A percentile compares a stretch with the other conserved stretches of the same genome.
Conservation (phyloP, 2,329 filamentous ascomycete species). For the Coniochaeta sp. region DNA sequence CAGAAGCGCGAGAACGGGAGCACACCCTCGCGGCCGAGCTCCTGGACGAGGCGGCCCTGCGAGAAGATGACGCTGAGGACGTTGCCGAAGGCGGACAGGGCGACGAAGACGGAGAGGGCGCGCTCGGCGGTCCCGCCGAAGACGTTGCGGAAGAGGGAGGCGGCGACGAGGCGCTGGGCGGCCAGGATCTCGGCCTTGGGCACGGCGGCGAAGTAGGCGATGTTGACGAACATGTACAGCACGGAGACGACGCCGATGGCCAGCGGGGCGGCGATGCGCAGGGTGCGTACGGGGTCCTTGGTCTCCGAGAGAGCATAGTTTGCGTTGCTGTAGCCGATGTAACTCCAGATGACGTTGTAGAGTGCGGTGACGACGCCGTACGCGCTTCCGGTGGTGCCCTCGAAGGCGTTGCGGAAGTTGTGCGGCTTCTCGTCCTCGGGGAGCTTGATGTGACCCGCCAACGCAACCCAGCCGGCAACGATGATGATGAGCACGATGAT, state of each 20-base stretch:
- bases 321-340: constrained; percentile 61
- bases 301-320: constrained; percentile 61
- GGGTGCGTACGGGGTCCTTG: constrained; percentile 54
- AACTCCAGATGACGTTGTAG: constrained; percentile 67
- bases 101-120: constrained; percentile 57
- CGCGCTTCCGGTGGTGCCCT: constrained; percentile 56
- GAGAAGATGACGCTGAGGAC: constrained; percentile 62
- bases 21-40: constrained; percentile 59
- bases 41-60: constrained; percentile 58
- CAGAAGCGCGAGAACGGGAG: constrained; percentile 55
- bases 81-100: constrained; percentile 60
- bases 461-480: constrained; percentile 51
- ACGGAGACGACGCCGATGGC: constrained; percentile 51
- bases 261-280: constrained; percentile 57
- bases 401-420: constrained; percentile 57
- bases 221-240: constrained; percentile 60
- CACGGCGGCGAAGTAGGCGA: constrained; percentile 57
- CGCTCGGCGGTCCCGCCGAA: constrained; percentile 46
- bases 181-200: constrained; percentile 44
- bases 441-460: constrained; percentile 52
- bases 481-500: constrained; percentile 58
- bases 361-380: constrained; percentile 63
- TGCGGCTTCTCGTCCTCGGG: constrained; percentile 41
- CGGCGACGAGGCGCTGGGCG: constrained; percentile 43
- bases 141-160: constrained; percentile 48